A percentile compares a stretch with the other conserved stretches of the same genome.
Conservation (phyloP, 1,284 basidiomycete species). For the Phellopilus nigrolimitatus region DNA sequence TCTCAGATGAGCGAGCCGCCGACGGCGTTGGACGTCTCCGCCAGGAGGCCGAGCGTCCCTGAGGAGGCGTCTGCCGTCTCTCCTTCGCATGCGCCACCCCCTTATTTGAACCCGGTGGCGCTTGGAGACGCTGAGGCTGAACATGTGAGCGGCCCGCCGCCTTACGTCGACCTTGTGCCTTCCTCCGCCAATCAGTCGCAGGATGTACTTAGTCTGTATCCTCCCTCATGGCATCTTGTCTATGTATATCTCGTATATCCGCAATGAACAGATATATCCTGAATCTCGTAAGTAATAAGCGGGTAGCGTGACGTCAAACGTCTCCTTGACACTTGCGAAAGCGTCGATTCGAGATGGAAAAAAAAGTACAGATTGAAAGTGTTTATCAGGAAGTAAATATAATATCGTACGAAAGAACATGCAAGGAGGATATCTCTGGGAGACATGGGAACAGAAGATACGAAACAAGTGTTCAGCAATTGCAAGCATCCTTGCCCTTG, state of each 20-base stretch:
- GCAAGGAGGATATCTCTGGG: slow-evolving; percentile 18
- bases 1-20: slow-evolving; percentile 10
- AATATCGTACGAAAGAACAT: slow-evolving; percentile 23
- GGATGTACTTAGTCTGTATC: not conserved
- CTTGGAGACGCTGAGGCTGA: slow-evolving; percentile 40
- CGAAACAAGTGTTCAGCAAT: slow-evolving; percentile 42
- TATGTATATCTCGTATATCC: not conserved
- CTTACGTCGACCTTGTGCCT: slow-evolving; percentile 39
- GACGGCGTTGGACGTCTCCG: slow-evolving; percentile 14
- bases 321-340: slow-evolving; percentile 1
- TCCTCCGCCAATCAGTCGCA: slow-evolving; percentile 12
- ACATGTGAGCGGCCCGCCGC: slow-evolving; percentile 45
- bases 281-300: no score
- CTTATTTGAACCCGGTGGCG: slow-evolving; percentile 52
- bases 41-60: slow-evolving; percentile 6
- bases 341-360: slow-evolving; percentile 22
- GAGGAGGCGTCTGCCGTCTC: slow-evolving; percentile 23
- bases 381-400: slow-evolving; percentile 26
- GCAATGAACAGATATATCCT: not conserved
- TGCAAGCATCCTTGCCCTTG: slow-evolving; percentile 75
- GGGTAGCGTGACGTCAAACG: not conserved
- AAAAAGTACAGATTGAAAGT: slow-evolving; percentile 31
- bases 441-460: slow-evolving; percentile 1
- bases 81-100: slow-evolving; percentile 38
- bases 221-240: not conserved